A percentile compares a stretch with the other conserved stretches of the same genome.
Conservation (phyloP, 2,329 filamentous ascomycete genomes). For the Botrytis fabae region DNA sequence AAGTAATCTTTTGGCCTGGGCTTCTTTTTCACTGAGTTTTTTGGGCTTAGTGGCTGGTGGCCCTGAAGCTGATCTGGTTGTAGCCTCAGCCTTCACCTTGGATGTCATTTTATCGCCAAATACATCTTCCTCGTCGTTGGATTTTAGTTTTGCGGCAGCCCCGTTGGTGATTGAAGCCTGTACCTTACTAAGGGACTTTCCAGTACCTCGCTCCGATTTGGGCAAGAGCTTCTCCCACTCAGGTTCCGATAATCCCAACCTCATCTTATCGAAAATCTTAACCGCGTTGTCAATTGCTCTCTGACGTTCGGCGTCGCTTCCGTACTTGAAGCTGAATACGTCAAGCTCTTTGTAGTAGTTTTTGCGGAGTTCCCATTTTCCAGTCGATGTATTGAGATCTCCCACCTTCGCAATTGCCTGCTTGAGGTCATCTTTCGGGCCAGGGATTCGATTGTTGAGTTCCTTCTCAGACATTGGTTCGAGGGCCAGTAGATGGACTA, state of each 20-base stretch:
- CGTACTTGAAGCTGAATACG: slow-evolving; percentile 62
- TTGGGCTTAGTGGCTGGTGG: slow-evolving; percentile 55
- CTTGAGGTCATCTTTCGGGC: slow-evolving; percentile 53
- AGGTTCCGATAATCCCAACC: slow-evolving; percentile 55
- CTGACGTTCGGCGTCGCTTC: slow-evolving; percentile 55
- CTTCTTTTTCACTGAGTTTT: slow-evolving; percentile 55
- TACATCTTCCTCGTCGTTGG: slow-evolving; percentile 48
- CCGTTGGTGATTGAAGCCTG: slow-evolving; percentile 59
- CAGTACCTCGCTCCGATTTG: slow-evolving; percentile 57
- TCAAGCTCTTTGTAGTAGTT: slow-evolving; percentile 64
- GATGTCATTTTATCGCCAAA: slow-evolving; percentile 38
- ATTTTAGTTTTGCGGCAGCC: slow-evolving; percentile 52
- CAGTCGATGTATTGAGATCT: slow-evolving; percentile 51
- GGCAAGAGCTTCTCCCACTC: slow-evolving; percentile 64
- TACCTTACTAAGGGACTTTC: slow-evolving; percentile 61
- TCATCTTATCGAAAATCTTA: slow-evolving; percentile 58
- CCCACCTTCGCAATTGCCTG: slow-evolving; percentile 53
- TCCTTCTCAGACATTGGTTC: slow-evolving; percentile 52
- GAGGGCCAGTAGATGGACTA: slow-evolving; percentile 63
- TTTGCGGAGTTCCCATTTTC: slow-evolving; percentile 58
- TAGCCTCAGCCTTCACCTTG: slow-evolving; percentile 45
- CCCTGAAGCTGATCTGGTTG: slow-evolving; percentile 54
- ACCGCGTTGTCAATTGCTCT: slow-evolving; percentile 62
- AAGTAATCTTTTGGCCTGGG: slow-evolving; percentile 57
- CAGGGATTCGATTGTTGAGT: slow-evolving; percentile 53